These are phyloP conservation scores for Teratosphaeriaceae sp. DNA, from an alignment of 2,329 filamentous ascomycete genomes.

Conservation along the genomic window DNA sequence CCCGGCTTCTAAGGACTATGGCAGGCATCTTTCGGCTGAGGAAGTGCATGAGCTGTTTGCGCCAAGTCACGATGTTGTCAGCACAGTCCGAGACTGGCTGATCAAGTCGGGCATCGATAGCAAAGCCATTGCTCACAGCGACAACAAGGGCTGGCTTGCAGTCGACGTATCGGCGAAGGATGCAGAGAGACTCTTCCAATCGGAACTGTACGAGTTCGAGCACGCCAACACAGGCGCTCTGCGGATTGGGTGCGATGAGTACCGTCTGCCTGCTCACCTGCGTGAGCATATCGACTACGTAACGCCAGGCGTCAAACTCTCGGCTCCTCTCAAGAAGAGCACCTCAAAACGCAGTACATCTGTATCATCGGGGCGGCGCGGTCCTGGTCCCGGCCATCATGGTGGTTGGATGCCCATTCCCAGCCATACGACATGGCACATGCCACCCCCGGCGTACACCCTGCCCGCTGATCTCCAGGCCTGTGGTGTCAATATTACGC, in stretches of 20 bases:
- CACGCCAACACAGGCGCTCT: conserved; percentile 29
- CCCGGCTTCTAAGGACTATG: conserved; percentile 27
- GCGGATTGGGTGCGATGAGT: conserved; percentile 36
- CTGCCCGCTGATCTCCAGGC: conserved; percentile 13
- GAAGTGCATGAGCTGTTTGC: conserved; percentile 36
- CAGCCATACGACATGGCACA: neutral
- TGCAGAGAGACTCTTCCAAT: conserved; percentile 32
- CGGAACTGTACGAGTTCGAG: conserved; percentile 31
- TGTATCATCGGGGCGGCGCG: neutral
- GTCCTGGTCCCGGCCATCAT: neutral
- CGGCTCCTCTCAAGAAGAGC: conserved; percentile 16
- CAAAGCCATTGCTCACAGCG: conserved; percentile 25
- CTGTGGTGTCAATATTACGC: conserved; percentile 29
- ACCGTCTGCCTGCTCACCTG: conserved; percentile 32
- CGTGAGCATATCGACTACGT: conserved; percentile 31
- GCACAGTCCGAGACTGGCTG: conserved; percentile 34
- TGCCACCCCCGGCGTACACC: conserved; percentile 5
- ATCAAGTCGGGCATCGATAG: conserved; percentile 22
- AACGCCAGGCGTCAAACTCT: conserved; percentile 43
- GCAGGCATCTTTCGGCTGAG: conserved; percentile 28
- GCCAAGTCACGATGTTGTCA: conserved; percentile 27
- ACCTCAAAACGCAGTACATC: neutral
- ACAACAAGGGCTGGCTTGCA: conserved; percentile 32
- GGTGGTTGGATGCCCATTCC: neutral
- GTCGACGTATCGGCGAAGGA: conserved; percentile 32